Base-by-base conservation (phyloP, 2,329 filamentous ascomycete species). In the Xylariomycetidae sp. region DNA sequence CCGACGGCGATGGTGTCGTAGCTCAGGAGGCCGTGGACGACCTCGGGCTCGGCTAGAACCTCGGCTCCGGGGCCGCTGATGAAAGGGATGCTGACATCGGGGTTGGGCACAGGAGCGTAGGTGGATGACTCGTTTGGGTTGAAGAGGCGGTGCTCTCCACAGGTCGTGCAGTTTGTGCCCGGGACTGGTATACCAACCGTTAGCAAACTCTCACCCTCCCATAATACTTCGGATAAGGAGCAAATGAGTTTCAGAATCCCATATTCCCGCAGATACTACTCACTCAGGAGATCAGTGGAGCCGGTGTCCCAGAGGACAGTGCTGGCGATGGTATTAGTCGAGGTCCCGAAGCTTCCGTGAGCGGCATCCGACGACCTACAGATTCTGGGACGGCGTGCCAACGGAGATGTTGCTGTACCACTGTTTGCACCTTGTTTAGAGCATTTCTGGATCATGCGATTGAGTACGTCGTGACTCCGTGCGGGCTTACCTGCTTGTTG, bases 251-350 rank as follows among this genome's bases (percentile, higher is more conserved):
- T n/a, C n/a, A n/a, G n/a, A n/a, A n/a, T n/a, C n/a, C n/a, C n/a
- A n/a, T n/a, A n/a, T n/a, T n/a, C n/a, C n/a, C n/a, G n/a, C n/a
- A n/a, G n/a, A 23, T 23, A 23, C 8, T n/a, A 8, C 22, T 23
- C 8, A n/a, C 9, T 27, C 9, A 59, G 26, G 13, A 60, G 43
- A 16, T 51, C 39, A 2, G 35, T 40, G 2, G 51, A 56, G 17
- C 49, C 54, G 1, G 55, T 59, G 37, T 59, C 55, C 25, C 57
- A 50, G 26, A 56, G 42, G 19, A 60, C 52, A 13, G 49, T 52
- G 37, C 54, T 58, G 13, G n/a, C n/a, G n/a, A n/a, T n/a, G n/a
- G n/a, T n/a, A n/a, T n/a, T n/a, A n/a, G n/a, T n/a, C n/a, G n/a
- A n/a, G n/a, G n/a, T n/a, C n/a, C n/a, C n/a, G n/a, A n/a, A n/a